Evolutionary conservation across 495 filamentous ascomycete genomes (phyloP), one percentile per base, ranked within the genome.

Genomic region (Copromyces sp.): DNA sequence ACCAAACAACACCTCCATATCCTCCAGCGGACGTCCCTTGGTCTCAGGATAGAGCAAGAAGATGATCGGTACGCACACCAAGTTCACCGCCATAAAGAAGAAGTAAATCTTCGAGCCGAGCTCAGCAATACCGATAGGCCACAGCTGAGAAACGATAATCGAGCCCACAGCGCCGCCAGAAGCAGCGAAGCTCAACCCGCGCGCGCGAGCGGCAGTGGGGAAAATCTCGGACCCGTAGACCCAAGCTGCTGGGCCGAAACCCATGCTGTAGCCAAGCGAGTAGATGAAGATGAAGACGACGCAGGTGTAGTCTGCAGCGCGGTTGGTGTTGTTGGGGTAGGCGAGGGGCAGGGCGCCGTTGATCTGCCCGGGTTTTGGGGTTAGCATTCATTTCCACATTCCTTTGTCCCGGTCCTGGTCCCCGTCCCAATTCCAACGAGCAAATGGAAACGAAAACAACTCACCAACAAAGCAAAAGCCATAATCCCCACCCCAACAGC

Each of bases 201-300:
- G 82, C 14, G 86, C 85, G 9, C 86, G 83, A 53, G 86, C 78
- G 12, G 85, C 80, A 0, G 86, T 87, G 12, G 86, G 86, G 74
- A 87, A 87, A 71, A 87, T 87, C 83, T 89, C 87, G 0, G 87
- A 84, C 2, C 87, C 85, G 68, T 89, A 88, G 0, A 89, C 87
- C 87, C 87, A 89, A 0, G 87, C 81, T 3, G 86, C 82, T 0
- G 87, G 86, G 0, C 87, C 87, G 73, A 88, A 88, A 0, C 87
- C 85, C 78, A 88, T 82, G 40, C 85, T 87, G 75, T 86, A 88
- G 0, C 86, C 87, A 32, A 88, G 80, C 3, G 86, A 82, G 77
- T 86, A 89, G 72, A 89, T 80, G 78, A 88, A 89, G 35, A 88
- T 83, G 72, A 88, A 88, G 17, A 86, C 81, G 61, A 88, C 81